Conservation (phyloP, 495 filamentous ascomycete species). For the Lepraria neglecta region DNA sequence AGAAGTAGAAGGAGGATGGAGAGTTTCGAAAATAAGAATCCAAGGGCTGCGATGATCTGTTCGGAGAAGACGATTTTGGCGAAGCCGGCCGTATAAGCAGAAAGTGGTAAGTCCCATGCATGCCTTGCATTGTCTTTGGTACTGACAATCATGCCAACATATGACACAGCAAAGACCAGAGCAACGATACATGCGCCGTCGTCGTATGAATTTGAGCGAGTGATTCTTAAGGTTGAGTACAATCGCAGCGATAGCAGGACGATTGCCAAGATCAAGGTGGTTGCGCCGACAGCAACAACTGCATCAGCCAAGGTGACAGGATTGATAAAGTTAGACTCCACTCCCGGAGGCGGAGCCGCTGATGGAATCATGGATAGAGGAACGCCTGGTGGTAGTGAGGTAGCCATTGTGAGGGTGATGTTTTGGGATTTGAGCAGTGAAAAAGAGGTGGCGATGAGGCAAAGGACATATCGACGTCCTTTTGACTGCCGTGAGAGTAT, state of each 20-base stretch:
- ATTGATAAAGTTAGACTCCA: slow-evolving; percentile 8
- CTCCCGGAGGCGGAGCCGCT: not conserved
- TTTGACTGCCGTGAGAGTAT: not conserved
- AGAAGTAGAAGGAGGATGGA: slow-evolving; percentile 15
- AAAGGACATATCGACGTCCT: not conserved
- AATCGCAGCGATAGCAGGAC: slow-evolving; percentile 5
- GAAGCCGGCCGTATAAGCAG: not conserved
- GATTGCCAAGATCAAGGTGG: slow-evolving; percentile 4
- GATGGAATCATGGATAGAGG: slow-evolving; percentile 4
- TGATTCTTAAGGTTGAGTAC: slow-evolving; percentile 16
- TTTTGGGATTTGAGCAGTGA: not conserved
- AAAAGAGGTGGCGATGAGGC: not conserved
- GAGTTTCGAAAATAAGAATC: slow-evolving; percentile 4
- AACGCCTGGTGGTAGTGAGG: slow-evolving; percentile 4
- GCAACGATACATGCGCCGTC: slow-evolving; percentile 11
- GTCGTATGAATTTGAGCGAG: slow-evolving; percentile 16
- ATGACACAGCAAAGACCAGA: not conserved
- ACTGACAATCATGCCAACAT: not conserved
- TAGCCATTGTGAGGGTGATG: not conserved
- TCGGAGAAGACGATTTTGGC: not conserved
- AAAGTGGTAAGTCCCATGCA: slow-evolving; percentile 16
- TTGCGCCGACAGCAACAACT: slow-evolving; percentile 1
- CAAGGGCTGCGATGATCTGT: not conserved
- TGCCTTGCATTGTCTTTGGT: slow-evolving; percentile 1
- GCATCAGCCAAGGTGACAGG: slow-evolving; percentile 1